Percentiles rank a stretch among this genome's conserved stretches.
These are phyloP conservation scores for Ceratocystis lukuohia DNA, from an alignment of 2,329 filamentous ascomycete genomes.

Conservation along the genomic window DNA sequence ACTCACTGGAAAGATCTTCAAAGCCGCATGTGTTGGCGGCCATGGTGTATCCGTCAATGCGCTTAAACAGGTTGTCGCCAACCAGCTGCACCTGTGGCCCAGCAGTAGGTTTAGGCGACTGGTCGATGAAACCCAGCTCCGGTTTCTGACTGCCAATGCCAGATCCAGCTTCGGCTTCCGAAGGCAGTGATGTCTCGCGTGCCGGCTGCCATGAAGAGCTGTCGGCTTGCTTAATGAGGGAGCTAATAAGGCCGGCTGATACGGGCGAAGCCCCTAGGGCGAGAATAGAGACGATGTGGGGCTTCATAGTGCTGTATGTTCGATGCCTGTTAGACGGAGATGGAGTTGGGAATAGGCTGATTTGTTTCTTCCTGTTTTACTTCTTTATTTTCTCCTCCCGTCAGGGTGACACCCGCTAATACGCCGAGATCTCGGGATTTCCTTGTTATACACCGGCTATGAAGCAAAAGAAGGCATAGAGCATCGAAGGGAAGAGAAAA, in stretches of 20 bases:
- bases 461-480: background rate
- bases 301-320: background rate
- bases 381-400: background rate
- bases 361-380: too few species aligned
- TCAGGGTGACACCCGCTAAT: too few species aligned
- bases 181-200: slow-evolving; percentile 22
- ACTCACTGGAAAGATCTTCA: slow-evolving; percentile 25
- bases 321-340: background rate
- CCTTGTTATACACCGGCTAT: background rate
- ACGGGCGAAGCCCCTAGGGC: slow-evolving; percentile 17
- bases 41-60: slow-evolving; percentile 25
- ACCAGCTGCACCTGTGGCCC: slow-evolving; percentile 24
- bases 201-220: slow-evolving; percentile 25
- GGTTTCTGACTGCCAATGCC: background rate
- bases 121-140: slow-evolving; percentile 21
- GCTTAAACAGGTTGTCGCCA: slow-evolving; percentile 24
- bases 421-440: background rate
- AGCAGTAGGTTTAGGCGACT: slow-evolving; percentile 26
- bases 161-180: slow-evolving; percentile 11
- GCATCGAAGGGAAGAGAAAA: background rate
- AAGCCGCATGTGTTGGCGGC: slow-evolving; percentile 26
- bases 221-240: slow-evolving; percentile 21
- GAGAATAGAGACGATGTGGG: background rate
- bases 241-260: slow-evolving; percentile 22
- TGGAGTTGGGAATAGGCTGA: too few species aligned